Evolutionary conservation across 257 asterid species (phyloP).

Genomic region (Plectranthus barbatus): DNA sequence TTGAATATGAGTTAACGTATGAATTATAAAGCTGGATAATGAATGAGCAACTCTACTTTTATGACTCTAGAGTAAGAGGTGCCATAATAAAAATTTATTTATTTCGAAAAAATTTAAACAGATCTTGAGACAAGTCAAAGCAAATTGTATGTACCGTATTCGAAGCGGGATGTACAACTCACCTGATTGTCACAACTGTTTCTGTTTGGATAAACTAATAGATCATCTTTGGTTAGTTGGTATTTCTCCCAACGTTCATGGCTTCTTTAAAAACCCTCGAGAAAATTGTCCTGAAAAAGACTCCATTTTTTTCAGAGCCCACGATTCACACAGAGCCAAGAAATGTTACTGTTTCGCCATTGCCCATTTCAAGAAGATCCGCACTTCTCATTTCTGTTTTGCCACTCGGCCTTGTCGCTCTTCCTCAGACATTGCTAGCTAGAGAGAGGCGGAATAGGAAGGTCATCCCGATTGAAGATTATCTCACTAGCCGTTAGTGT

Average conservation of each 20-base stretch:
- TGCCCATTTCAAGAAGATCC: constrained; percentile 72
- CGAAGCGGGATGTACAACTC: constrained; percentile 2
- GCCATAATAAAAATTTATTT: too few species aligned
- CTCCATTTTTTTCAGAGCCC: constrained; percentile 21
- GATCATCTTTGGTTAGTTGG: constrained; percentile 14
- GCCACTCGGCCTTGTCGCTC: constrained; percentile 36
- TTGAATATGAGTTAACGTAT: too few species aligned
- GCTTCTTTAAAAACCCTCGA: constrained; percentile 35
- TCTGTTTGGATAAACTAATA: constrained; percentile 7
- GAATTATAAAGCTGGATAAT: too few species aligned
- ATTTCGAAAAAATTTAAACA: neutral
- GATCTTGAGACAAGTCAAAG: neutral
- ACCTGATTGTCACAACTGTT: neutral
- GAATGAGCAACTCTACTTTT: too few species aligned
- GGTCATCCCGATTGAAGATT: constrained; percentile 67
- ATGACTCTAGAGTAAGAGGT: too few species aligned
- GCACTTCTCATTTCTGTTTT: constrained; percentile 49
- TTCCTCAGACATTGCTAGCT: constrained; percentile 57
- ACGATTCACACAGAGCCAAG: neutral
- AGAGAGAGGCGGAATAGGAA: constrained; percentile 86
- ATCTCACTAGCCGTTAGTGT: constrained; percentile 46
- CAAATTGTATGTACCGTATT: constrained; percentile 2
- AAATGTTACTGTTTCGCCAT: constrained; percentile 18
- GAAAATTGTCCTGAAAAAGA: constrained; percentile 7
- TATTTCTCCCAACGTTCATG: constrained; percentile 37